Evolutionary conservation across 768 basidiomycete species (phyloP).

Genomic region (Scleroderma citrinum): DNA sequence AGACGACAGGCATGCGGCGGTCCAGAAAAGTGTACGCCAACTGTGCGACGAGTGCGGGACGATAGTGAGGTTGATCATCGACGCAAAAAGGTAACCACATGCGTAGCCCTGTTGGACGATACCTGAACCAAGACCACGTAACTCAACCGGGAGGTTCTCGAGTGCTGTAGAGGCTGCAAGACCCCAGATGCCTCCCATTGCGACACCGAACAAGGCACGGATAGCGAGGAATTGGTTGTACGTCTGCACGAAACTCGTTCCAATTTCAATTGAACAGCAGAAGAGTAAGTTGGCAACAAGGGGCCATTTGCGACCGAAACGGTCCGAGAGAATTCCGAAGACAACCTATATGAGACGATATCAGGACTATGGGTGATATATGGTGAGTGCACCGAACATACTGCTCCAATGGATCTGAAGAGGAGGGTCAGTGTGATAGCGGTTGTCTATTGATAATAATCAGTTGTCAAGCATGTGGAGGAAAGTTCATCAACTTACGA

Average conservation of each 20-base stretch:
- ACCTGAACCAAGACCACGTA: conserved; percentile 83
- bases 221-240: conserved; percentile 77
- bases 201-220: conserved; percentile 78
- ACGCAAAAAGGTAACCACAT: conserved; percentile 78
- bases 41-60: conserved; percentile 29
- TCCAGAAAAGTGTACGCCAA: conserved; percentile 85
- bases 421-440: conserved; percentile 89
- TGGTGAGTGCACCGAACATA: conserved; percentile 17
- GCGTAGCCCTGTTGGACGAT: conserved; percentile 89
- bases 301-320: conserved; percentile 93
- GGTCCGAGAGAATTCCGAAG: conserved; percentile 80
- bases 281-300: conserved; percentile 70
- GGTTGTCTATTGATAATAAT: conserved; percentile 41
- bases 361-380: background rate
- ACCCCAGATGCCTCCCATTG: conserved; percentile 91
- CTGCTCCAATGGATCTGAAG: conserved; percentile 77
- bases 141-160: conserved; percentile 83
- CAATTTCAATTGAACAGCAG: conserved; percentile 68
- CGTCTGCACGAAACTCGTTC: conserved; percentile 73
- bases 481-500: conserved; percentile 31
- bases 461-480: background rate
- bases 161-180: conserved; percentile 75
- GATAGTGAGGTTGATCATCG: conserved; percentile 71
- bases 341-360: conserved; percentile 35
- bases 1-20: conserved; percentile 60